Evolutionary conservation across 73 alveolate species (phyloP).

Genomic region (Tetrahymena malaccensis): DNA sequence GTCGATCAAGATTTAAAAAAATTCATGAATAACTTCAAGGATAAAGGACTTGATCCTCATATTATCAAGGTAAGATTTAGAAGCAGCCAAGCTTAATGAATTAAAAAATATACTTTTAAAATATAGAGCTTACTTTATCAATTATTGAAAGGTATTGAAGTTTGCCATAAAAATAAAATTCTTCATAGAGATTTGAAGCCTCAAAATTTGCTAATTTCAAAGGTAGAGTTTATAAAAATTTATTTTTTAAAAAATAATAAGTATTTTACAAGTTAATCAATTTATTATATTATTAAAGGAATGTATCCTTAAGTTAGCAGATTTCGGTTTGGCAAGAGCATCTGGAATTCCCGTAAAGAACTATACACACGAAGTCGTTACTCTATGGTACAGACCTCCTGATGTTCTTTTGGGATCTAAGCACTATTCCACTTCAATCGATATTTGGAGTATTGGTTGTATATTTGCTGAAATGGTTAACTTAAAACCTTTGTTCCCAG

Average conservation of each 20-base stretch:
- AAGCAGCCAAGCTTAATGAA: background rate
- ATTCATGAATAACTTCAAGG: constrained; percentile 50
- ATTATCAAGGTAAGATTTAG: constrained; percentile 30
- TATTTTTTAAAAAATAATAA: too few relatives aligned
- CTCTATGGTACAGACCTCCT: constrained; percentile 90
- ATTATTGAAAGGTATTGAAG: constrained; percentile 59
- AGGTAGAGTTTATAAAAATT: constrained; percentile 27
- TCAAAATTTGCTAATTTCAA: constrained; percentile 56
- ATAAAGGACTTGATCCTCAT: constrained; percentile 51
- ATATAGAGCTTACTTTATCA: constrained; percentile 42
- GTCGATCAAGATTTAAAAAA: constrained; percentile 70
- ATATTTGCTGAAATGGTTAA: constrained; percentile 89
- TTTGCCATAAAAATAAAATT: constrained; percentile 60
- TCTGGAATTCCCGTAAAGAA: constrained; percentile 67
- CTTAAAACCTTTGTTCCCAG: constrained; percentile 77
- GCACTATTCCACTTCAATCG: constrained; percentile 77
- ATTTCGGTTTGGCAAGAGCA: constrained; percentile 89
- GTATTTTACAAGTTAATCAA: too few relatives aligned
- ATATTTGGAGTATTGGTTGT: constrained; percentile 93
- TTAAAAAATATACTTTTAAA: background rate
- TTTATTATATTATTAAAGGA: background rate
- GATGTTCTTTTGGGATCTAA: constrained; percentile 78
- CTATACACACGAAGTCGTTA: constrained; percentile 88
- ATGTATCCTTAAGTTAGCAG: constrained; percentile 77
- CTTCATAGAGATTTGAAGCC: constrained; percentile 76